A percentile compares a stretch with the other conserved stretches of the same genome.
Conservation (phyloP, 2,329 filamentous ascomycete genomes). For the Colletotrichum lindemuthianum region DNA sequence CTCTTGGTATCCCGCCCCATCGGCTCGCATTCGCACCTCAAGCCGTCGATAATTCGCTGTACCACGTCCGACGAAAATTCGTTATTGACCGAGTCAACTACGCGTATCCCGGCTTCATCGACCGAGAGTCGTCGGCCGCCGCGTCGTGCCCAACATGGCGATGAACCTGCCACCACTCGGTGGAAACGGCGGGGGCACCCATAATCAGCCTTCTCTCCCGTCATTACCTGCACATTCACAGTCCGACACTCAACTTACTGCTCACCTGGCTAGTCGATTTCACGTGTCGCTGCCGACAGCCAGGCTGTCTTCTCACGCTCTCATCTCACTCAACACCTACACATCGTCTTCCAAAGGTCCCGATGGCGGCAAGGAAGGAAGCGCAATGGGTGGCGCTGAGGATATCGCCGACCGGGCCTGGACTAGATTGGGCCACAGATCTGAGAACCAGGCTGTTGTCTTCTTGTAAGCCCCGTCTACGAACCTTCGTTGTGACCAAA, state of each 20-base stretch:
- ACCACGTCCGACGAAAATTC: neutral
- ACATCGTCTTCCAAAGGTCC: constrained; percentile 87
- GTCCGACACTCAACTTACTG: constrained; percentile 81
- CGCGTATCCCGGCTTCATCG: constrained; percentile 12
- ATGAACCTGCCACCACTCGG: constrained; percentile 64
- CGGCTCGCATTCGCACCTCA: too few species aligned
- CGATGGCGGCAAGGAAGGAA: constrained; percentile 91
- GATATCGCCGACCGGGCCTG: constrained; percentile 90
- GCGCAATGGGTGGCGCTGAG: constrained; percentile 91
- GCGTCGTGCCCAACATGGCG: constrained; percentile 63
- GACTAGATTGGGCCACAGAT: constrained; percentile 84
- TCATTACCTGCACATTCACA: constrained; percentile 86
- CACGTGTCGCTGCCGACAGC: constrained; percentile 91
- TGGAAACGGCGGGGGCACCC: constrained; percentile 67
- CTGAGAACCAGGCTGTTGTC: constrained; percentile 91
- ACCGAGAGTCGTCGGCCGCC: constrained; percentile 19
- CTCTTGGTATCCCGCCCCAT: neutral
- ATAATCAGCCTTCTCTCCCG: constrained; percentile 87
- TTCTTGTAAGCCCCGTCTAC: constrained; percentile 77
- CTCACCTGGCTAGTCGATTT: constrained; percentile 87
- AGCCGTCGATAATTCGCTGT: neutral
- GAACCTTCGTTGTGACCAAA: neutral
- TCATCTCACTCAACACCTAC: constrained; percentile 95
- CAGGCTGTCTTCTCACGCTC: constrained; percentile 87
- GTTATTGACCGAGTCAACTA: constrained; percentile 3